phyloP scores from a whole-genome alignment of 2,329 filamentous ascomycete genomes.

The Diaporthe sp. region DNA sequence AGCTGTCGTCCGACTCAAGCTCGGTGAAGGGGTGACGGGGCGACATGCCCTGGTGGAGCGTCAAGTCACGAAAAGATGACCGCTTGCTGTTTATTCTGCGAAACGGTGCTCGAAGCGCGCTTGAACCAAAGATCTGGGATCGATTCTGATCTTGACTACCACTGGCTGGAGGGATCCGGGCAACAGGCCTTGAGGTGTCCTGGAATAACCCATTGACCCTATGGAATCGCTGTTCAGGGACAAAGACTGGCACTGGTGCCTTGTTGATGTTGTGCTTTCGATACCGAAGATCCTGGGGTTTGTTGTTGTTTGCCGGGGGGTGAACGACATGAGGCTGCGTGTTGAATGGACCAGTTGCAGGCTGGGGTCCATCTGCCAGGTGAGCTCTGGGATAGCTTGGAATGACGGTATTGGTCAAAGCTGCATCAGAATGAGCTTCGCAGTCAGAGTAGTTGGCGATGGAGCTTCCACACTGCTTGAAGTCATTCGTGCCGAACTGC shows the following conservation, averaged over 20 bases:
- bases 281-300: constrained; percentile 37
- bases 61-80: background rate
- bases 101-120: background rate
- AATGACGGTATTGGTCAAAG: background rate
- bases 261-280: constrained; percentile 26
- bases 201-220: constrained; percentile 46
- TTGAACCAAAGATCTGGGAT: background rate
- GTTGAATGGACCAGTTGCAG: background rate
- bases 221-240: constrained; percentile 44
- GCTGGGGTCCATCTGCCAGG: background rate
- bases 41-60: background rate
- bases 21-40: constrained; percentile 17
- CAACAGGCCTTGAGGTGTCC: constrained; percentile 31
- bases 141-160: background rate
- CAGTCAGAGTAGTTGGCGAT: constrained; percentile 42
- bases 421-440: constrained; percentile 26
- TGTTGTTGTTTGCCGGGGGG: constrained; percentile 28
- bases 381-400: background rate
- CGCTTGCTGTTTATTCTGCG: constrained; percentile 4
- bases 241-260: constrained; percentile 38
- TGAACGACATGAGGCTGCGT: constrained; percentile 25
- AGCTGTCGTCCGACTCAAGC: constrained; percentile 9
- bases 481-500: background rate
- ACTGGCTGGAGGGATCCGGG: background rate
- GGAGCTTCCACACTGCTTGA: constrained; percentile 32